Percentiles rank a stretch among this genome's conserved stretches.
Conservation (phyloP, 768 basidiomycete genomes). For the Kwoniella newhampshirensis region DNA sequence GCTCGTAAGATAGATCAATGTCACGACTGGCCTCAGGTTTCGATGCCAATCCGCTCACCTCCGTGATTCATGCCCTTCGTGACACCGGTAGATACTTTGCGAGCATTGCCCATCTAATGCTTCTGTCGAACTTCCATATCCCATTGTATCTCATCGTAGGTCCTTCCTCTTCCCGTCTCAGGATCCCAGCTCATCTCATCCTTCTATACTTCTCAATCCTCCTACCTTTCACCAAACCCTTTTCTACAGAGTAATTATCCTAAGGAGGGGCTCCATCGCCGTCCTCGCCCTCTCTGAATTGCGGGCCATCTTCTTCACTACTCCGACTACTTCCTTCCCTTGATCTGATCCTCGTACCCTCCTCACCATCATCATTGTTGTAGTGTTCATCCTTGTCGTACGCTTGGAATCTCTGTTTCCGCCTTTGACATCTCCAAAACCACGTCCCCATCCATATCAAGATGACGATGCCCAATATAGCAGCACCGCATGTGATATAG, state of each 20-base stretch:
- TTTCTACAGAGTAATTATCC: too few species aligned
- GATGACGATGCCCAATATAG: neutral
- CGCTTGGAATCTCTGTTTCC: neutral
- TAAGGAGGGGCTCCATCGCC: too few species aligned
- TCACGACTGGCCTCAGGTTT: too few species aligned
- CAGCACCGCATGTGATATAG: neutral
- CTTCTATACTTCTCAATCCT: neutral
- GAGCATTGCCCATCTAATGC: too few species aligned
- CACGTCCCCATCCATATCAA: neutral
- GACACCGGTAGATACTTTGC: too few species aligned
- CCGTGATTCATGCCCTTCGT: too few species aligned
- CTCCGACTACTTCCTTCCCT: neutral
- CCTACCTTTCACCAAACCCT: neutral
- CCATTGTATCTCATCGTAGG: neutral
- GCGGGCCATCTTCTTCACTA: neutral
- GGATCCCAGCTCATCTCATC: slow-evolving; percentile 5
- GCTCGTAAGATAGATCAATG: too few species aligned
- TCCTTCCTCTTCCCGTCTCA: neutral
- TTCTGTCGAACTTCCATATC: neutral
- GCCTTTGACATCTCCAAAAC: neutral
- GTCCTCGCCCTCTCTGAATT: too few species aligned
- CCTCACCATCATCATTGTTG: neutral
- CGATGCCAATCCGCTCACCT: too few species aligned
- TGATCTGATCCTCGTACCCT: neutral
- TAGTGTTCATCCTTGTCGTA: neutral